These are phyloP conservation scores for Silene latifolia DNA, from an alignment of 148 eudicot species.

Conservation along the genomic window DNA sequence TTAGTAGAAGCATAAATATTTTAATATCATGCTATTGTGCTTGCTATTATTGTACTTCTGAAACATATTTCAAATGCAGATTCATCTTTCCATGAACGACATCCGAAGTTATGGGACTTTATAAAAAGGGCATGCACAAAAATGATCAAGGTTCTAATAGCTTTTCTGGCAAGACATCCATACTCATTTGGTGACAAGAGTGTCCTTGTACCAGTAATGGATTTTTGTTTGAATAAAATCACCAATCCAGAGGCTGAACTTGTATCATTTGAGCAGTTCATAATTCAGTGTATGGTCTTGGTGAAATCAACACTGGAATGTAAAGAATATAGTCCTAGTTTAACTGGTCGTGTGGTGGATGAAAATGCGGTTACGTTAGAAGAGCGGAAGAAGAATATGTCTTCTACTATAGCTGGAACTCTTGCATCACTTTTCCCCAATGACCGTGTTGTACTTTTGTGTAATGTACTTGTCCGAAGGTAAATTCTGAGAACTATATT, in stretches of 20 bases:
- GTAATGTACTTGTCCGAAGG: constrained; percentile 88
- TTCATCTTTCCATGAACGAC: constrained; percentile 62
- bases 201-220: constrained; percentile 70
- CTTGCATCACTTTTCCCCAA: constrained; percentile 70
- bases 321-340: constrained; percentile 81
- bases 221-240: constrained; percentile 82
- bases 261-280: constrained; percentile 68
- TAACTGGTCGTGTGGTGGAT: constrained; percentile 85
- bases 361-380: constrained; percentile 65
- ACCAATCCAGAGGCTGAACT: constrained; percentile 74
- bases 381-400: constrained; percentile 69
- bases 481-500: constrained; percentile 16
- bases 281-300: constrained; percentile 85
- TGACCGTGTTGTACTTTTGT: constrained; percentile 80
- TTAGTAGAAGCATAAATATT: neutral
- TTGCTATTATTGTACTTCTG: neutral
- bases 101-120: constrained; percentile 73
- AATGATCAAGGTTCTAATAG: constrained; percentile 78
- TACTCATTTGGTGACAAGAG: constrained; percentile 88
- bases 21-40: neutral
- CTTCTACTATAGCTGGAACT: constrained; percentile 57
- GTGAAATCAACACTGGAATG: constrained; percentile 85
- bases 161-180: constrained; percentile 88
- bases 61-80: constrained; percentile 45
- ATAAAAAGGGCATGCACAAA: constrained; percentile 71